A percentile compares a stretch with the other conserved stretches of the same genome.
These are phyloP conservation scores for Amoebophrya sp. DNA, from an alignment of 169 alveolate species.

Conservation along the genomic window DNA sequence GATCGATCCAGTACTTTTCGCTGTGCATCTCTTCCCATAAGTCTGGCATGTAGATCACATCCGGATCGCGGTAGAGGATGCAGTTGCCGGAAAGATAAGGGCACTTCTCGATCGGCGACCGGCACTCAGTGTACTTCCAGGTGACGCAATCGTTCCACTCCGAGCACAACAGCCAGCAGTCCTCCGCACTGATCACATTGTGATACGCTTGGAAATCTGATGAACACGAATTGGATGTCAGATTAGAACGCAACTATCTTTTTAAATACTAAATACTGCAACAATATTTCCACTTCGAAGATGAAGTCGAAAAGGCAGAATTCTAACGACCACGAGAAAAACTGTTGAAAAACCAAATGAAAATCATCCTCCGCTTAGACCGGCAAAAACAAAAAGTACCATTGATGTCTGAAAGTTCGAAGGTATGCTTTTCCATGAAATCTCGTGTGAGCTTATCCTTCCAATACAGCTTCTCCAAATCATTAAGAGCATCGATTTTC, in stretches of 20 bases:
- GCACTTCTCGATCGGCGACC: not conserved
- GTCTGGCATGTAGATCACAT: not conserved
- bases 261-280: no score
- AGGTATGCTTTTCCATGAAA: no score
- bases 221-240: no score
- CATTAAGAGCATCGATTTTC: not conserved
- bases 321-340: no score
- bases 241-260: no score
- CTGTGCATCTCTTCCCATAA: not conserved
- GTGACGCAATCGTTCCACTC: constrained; percentile 17
- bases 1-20: not conserved
- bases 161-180: constrained; percentile 2
- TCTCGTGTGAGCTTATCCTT: not conserved
- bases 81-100: not conserved
- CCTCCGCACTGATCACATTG: not conserved
- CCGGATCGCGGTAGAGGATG: constrained; percentile 14
- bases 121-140: not conserved
- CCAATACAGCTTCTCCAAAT: not conserved
- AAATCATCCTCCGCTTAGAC: no score
- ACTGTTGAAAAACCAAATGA: no score
- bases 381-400: no score
- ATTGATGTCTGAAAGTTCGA: no score
- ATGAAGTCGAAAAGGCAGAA: no score
- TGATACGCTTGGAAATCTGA: not conserved
- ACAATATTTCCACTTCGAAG: no score